Evolutionary conservation across 2,329 filamentous ascomycete genomes (phyloP), one percentile per base, ranked within the genome.

Genomic region (Neopestalotiopsis clavispora): DNA sequence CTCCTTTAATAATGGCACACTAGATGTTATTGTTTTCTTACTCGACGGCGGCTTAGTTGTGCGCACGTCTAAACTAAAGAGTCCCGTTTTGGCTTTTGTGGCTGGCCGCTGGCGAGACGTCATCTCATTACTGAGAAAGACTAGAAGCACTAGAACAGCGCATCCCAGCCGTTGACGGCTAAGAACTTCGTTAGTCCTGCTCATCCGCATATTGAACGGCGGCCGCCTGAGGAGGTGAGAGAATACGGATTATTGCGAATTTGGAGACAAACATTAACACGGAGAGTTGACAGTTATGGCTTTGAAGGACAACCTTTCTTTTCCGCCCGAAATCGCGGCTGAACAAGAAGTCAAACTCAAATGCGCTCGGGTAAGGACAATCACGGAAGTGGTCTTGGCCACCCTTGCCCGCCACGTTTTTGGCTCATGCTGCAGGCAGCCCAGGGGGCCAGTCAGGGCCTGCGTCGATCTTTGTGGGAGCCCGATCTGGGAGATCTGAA

Each of bases 331-430:
- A 52, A 9, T 17, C 20, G 17, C 20, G n/a, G 17, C 4, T 3
- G 45, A 52, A 23, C 9, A 34, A 4, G 56, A 59, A 14, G 23
- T 59, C 57, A 59, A 59, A 34, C 23, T 12, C 13, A 23, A 14
- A 14, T 17, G 28, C 13, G 57, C 28, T 59, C 30, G 28, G 32
- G 4, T 4, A n/a, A 62, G 7, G 3, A 42, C 59, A 38, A 45
- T 42, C 20, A 45, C 38, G 12, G 56, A 30, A 62, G 32, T 42
- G 42, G 60, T n/a, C 42, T 34, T 30, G 57, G 66, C 62, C 61
- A 52, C 17, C 61, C 61, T 64, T 45, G 61, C 34, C 62, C 12
- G 28, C 62, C 62, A 65, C 62, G 62, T 45, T 60, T 34, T 34
- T 65, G 42, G 7, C 4, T 65, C 62, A 45, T 32, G 30, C 14